These are phyloP conservation scores for Yarrowia sp. DNA, from an alignment of 805 yeast species.

Conservation along the genomic window DNA sequence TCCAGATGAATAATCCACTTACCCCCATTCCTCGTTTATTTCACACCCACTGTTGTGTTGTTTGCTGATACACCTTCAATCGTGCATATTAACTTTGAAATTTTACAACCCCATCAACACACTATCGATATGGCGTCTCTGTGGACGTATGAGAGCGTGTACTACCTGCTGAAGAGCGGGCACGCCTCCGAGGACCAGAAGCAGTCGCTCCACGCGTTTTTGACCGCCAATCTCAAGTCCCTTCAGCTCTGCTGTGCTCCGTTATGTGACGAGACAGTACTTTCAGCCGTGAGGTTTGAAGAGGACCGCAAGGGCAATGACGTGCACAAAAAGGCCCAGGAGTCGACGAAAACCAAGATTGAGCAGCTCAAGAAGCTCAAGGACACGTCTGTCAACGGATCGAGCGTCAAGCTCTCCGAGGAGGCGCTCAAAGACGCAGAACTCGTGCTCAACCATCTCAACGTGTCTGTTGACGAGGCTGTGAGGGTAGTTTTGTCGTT, in stretches of 20 bases:
- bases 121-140: slow-evolving; percentile 25
- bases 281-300: slow-evolving; percentile 23
- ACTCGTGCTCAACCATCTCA: slow-evolving; percentile 22
- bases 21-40: too few species aligned
- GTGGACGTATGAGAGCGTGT: slow-evolving; percentile 35
- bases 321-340: slow-evolving; percentile 20
- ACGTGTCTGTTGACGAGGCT: slow-evolving; percentile 23
- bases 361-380: slow-evolving; percentile 17
- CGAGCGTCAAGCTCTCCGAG: neutral
- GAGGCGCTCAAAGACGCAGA: slow-evolving; percentile 22
- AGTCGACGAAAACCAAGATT: slow-evolving; percentile 23
- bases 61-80: neutral
- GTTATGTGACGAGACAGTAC: slow-evolving; percentile 19
- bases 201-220: slow-evolving; percentile 2
- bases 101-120: slow-evolving; percentile 27
- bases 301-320: slow-evolving; percentile 36
- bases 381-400: slow-evolving; percentile 13
- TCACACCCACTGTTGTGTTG: too few species aligned
- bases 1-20: too few species aligned
- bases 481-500: slow-evolving; percentile 21
- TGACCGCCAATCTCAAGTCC: slow-evolving; percentile 21
- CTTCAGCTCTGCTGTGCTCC: slow-evolving; percentile 19
- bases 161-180: slow-evolving; percentile 17
- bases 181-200: neutral
- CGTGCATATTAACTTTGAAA: slow-evolving; percentile 23